Evolutionary conservation across 768 basidiomycete genomes (phyloP), one percentile per base, ranked within the genome.

Genomic region (Mycena chlorophos): DNA sequence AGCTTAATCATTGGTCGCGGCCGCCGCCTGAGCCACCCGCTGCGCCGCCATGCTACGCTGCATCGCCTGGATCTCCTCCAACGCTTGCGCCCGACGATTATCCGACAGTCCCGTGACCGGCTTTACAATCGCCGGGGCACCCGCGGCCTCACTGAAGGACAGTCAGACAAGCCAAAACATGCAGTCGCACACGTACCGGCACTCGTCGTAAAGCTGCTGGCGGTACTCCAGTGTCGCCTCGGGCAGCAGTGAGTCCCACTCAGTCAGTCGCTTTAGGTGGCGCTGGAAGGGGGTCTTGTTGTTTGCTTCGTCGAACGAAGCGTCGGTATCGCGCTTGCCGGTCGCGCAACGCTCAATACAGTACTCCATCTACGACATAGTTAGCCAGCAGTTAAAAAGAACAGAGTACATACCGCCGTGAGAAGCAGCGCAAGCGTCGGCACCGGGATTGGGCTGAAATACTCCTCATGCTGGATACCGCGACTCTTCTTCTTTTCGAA

Each of bases 291-390:
- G 55, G 0, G 37, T 22, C 26, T 51, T 51, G n/a, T 56, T 45
- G 29, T 8, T 10, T 2, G 29, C 42, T 25, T 56, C 55, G 16
- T 56, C 55, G 42, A 56, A 56, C 1, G 28, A 20, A 1, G 12
- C 55, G 10, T 45, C 25, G n/a, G 42, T n/a, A n/a, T 34, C 45
- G 1, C 55, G 49, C 20, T 42, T 8, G 14, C 60, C 63, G 20
- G 50, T 61, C 14, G 25, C 22, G n/a, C 49, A 61, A 27, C 49
- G 42, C 6, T 61, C 57, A 29, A 64, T 56, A 30, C 51, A 38
- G 34, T 51, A 59, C 28, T 58, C 55, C 28, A 57, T 52, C 61
- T 62, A 51, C 17, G 23, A 45, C 4, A 40, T 39, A 16, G n/a
- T n/a, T 42, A 27, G 29, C 28, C 8, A 29, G n/a, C 1, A 22